These are phyloP conservation scores for Paecilomyces sp. DNA, from an alignment of 2,329 filamentous ascomycete genomes.

Conservation along the genomic window DNA sequence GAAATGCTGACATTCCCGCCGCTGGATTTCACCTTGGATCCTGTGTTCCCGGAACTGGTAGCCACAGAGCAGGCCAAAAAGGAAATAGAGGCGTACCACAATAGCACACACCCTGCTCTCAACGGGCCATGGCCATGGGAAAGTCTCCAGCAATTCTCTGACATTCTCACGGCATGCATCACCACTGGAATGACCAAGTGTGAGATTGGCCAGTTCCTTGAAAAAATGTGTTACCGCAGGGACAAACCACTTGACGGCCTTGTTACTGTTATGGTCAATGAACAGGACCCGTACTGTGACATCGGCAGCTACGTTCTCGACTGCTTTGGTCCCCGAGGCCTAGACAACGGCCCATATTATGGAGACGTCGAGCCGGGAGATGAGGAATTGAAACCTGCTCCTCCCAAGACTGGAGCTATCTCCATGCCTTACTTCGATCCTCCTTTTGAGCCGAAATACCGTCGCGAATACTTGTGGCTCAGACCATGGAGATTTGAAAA, in stretches of 20 bases:
- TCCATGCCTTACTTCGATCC: not conserved
- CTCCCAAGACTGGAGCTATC: not conserved
- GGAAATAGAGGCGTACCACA: not conserved
- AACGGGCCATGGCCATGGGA: not conserved
- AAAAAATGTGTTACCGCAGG: slow-evolving; percentile 2
- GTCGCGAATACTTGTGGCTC: not conserved
- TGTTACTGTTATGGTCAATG: slow-evolving; percentile 9
- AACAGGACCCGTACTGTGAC: slow-evolving; percentile 2
- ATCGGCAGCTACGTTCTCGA: slow-evolving; percentile 8
- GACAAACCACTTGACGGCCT: slow-evolving; percentile 7
- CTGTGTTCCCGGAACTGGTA: not conserved
- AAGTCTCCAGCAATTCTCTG: not conserved
- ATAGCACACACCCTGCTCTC: not conserved
- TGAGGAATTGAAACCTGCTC: not conserved
- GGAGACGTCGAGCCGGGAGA: not conserved
- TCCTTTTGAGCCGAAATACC: not conserved
- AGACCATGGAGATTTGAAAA: not conserved
- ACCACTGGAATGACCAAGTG: slow-evolving; percentile 3
- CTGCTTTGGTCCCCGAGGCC: slow-evolving; percentile 5
- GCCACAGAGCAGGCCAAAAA: not conserved
- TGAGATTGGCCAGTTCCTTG: slow-evolving; percentile 9
- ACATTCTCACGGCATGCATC: not conserved
- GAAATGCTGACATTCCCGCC: not conserved
- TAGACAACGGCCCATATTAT: not conserved
- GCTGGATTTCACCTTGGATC: not conserved